Base-by-base conservation (phyloP, 1,139 yeast species). In the Diutina rugosa region DNA sequence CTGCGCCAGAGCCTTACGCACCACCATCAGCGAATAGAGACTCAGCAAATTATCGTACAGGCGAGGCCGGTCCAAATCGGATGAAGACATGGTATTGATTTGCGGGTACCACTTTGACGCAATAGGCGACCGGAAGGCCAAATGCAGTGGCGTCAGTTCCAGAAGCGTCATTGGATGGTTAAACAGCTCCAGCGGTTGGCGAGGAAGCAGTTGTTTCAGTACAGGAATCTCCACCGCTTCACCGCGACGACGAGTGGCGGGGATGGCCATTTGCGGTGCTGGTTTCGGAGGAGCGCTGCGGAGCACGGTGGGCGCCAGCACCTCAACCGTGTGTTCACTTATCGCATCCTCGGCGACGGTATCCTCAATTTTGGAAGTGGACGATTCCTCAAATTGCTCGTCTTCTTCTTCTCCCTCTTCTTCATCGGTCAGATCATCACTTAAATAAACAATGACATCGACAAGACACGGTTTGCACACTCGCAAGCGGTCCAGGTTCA, bases 191-290 rank as follows among this genome's bases (percentile, higher is more conserved):
- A 49, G 53, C 26, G 45, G 44, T 21, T 49, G 53, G 10, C 53
- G 35, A n/a, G 53, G 53, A 29, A 49, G 35, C 45, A 49, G 53
- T 28, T 29, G 53, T 10, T 49, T 49, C 16, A 18, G 14, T 30
- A 80, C 77, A 0, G 88, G 85, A 28, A 87, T 87, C 64, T 87
- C 95, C 6, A 87, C 80, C 0, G 93, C 80, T 62, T 84, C 95
- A 2, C 95, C 95, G 9, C 53, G 44, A 44, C 82, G 79, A 58
- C 90, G 70, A 0, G 95, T 86, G 0, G 95, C 87, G 0, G 95
- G 93, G 48, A 88, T 88, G 0, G 95, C 88, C 85, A 88, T 82
- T 63, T 78, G 79, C 0, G 91, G 93, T 0, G 91, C 85, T 2
- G 85, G 87, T 8, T 83, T 79, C 10, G 57, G 58, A 1, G 51